Evolutionary conservation across 2,329 filamentous ascomycete species (phyloP), one percentile per base, ranked within the genome.

Genomic region (Aspergillus sclerotialis): DNA sequence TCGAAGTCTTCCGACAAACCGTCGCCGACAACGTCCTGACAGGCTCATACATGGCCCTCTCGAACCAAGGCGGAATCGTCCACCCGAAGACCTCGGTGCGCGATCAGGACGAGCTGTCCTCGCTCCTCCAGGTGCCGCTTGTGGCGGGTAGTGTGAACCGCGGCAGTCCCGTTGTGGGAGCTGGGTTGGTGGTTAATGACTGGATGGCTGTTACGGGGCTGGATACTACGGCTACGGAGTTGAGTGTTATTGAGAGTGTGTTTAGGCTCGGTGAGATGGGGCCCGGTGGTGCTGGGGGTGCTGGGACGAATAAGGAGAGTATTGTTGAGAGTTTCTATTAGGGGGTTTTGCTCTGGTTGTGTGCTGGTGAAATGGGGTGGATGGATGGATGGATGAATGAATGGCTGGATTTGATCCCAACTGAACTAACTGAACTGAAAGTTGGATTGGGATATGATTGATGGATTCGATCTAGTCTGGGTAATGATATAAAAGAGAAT

Each of bases 311-410:
- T 72, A 96, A 95, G 77, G 90, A 96, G 63, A 92, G 88, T 47
- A 94, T 98, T 78, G 92, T 98, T 43, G 92, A 98, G 73, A 94
- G 86, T 54, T 98, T 96, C 70, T 98, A 98, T 72, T 98, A 75
- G 74, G 53, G 21, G 38, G 36, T 35, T 34, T 35, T 28, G 37
- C 24, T 40, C 33, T 19, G 28, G 26, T 42, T 24, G 8, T 24
- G 8, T 24, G 23, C n/a, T n/a, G 23, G 23, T 24, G 23, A n/a
- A 24, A 24, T 24, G n/a, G n/a, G n/a, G n/a, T n/a, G n/a, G n/a
- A n/a, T n/a, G n/a, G n/a, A n/a, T n/a, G n/a, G n/a, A n/a, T n/a
- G n/a, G n/a, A n/a, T n/a, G n/a, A n/a, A n/a, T n/a, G n/a, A n/a
- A n/a, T n/a, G n/a, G n/a, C n/a, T n/a, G n/a, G n/a, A n/a, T n/a